A percentile compares a stretch with the other conserved stretches of the same genome.
These are phyloP conservation scores for Fusarium pseudoanthophilum DNA, from an alignment of 2,329 filamentous ascomycete genomes.

Conservation along the genomic window DNA sequence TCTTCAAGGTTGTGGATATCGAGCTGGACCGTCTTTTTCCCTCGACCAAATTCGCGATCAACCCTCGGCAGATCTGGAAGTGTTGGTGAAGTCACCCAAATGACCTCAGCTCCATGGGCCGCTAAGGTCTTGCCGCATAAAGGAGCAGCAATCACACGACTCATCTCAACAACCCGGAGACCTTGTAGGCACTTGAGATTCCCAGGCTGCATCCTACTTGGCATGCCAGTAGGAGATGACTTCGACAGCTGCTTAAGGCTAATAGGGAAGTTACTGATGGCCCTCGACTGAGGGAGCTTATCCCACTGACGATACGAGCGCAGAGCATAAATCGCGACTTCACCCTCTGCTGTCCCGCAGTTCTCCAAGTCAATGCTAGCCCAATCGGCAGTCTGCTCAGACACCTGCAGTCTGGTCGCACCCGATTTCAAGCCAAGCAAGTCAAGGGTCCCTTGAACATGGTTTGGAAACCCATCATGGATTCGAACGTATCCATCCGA, in stretches of 20 bases:
- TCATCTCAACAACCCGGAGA: slow-evolving; percentile 76
- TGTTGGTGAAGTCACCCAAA: slow-evolving; percentile 73
- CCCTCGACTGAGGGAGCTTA: slow-evolving; percentile 56
- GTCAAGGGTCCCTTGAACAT: slow-evolving; percentile 55
- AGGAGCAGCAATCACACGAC: slow-evolving; percentile 77
- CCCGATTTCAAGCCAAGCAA: slow-evolving; percentile 53
- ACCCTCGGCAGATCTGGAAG: slow-evolving; percentile 73
- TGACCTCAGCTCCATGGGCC: slow-evolving; percentile 76
- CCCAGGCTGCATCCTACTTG: neutral
- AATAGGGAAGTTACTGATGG: slow-evolving; percentile 59
- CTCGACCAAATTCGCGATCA: slow-evolving; percentile 73
- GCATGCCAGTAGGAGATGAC: slow-evolving; percentile 3
- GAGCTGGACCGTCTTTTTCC: slow-evolving; percentile 72
- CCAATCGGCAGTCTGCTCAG: slow-evolving; percentile 53
- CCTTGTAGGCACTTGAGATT: slow-evolving; percentile 59
- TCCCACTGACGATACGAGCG: slow-evolving; percentile 65
- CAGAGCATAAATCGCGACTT: slow-evolving; percentile 60
- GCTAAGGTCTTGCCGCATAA: slow-evolving; percentile 74
- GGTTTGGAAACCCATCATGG: slow-evolving; percentile 65
- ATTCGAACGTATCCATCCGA: slow-evolving; percentile 64
- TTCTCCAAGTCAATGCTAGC: slow-evolving; percentile 60
- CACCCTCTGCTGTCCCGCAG: slow-evolving; percentile 51
- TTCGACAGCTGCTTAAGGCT: slow-evolving; percentile 49
- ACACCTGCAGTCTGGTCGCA: slow-evolving; percentile 53
- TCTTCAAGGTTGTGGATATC: slow-evolving; percentile 65